Base-by-base conservation (phyloP, 2,329 filamentous ascomycete genomes). In the Chaetomium sp. region DNA sequence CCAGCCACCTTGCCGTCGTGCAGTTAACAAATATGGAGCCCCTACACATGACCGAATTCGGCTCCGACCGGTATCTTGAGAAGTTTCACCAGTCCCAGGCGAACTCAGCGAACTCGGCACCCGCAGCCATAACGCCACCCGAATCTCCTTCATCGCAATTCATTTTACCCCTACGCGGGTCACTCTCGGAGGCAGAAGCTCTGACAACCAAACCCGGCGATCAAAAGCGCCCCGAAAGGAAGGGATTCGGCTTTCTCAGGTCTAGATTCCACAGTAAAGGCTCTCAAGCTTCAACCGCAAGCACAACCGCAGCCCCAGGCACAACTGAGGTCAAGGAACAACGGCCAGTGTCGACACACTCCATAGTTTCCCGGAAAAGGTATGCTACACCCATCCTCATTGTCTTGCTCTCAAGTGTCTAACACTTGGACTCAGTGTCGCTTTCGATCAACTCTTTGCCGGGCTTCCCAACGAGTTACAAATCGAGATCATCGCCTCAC, bases 11-110 rank as follows among this genome's bases (percentile, higher is more conserved):
- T 47, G 49, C 61, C 58, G 57, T 42, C 52, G 33, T 49, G 46
- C 52, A 62, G 43, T 52, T 50, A 45, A 44, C 38, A 45, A 58
- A 33, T 53, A 84, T 85, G 81, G 82, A 85, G 61, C 80, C 79
- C 65, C 75, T 78, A 63, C 82, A 85, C 61, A 76, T 83, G 59
- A 84, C 82, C 58, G 83, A 86, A 68, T 86, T 86, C 70, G 83
- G 81, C 59, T 86, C 83, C 45, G 75, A 80, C 69, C 79, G 79
- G 61, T 86, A 84, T 66, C 82, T 85, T 61, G 77, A 78, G 53
- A 86, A 86, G 70, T 69, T 85, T 58, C 76, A 73, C 55, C 79
- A 82, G 70, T 76, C 74, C 66, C 71, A 78, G 71, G 14, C 74
- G 76, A 61, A 67, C 71, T 60, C 72, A n/a, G 27, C 57, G 33